These are phyloP conservation scores for Mrakia hoshinonis DNA, from an alignment of 768 basidiomycete genomes.

Conservation along the genomic window DNA sequence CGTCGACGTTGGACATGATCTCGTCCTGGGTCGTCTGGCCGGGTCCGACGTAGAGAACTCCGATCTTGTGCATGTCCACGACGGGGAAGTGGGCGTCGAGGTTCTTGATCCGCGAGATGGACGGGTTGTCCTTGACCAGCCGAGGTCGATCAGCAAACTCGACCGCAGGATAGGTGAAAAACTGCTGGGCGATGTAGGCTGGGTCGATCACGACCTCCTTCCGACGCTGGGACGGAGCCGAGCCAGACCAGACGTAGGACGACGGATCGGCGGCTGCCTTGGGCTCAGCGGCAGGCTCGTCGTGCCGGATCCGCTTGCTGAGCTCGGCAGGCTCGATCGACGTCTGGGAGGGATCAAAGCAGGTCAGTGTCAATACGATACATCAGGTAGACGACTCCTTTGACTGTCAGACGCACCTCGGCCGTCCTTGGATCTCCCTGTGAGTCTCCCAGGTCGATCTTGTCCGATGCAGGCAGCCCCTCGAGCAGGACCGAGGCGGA, in stretches of 20 bases:
- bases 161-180: slow-evolving; percentile 60
- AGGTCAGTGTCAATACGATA: not conserved
- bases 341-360: not conserved
- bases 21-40: slow-evolving; percentile 76
- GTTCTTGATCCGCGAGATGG: slow-evolving; percentile 53
- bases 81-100: slow-evolving; percentile 77
- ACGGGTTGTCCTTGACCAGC: slow-evolving; percentile 48
- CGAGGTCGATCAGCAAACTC: slow-evolving; percentile 44
- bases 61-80: slow-evolving; percentile 94
- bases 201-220: slow-evolving; percentile 81
- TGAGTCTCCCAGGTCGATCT: slow-evolving; percentile 15
- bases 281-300: not conserved
- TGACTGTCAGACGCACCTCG: not conserved
- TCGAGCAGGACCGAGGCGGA: slow-evolving; percentile 38
- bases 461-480: slow-evolving; percentile 45
- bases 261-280: slow-evolving; percentile 52
- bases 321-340: not conserved
- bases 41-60: slow-evolving; percentile 88
- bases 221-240: slow-evolving; percentile 77
- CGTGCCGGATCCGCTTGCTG: not conserved
- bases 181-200: slow-evolving; percentile 71
- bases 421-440: not conserved
- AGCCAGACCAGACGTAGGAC: slow-evolving; percentile 79
- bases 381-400: not conserved
- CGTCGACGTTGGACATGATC: slow-evolving; percentile 80